These are phyloP conservation scores for Sclerotinia trifoliorum DNA, from an alignment of 2,329 filamentous ascomycete species.

Conservation along the genomic window DNA sequence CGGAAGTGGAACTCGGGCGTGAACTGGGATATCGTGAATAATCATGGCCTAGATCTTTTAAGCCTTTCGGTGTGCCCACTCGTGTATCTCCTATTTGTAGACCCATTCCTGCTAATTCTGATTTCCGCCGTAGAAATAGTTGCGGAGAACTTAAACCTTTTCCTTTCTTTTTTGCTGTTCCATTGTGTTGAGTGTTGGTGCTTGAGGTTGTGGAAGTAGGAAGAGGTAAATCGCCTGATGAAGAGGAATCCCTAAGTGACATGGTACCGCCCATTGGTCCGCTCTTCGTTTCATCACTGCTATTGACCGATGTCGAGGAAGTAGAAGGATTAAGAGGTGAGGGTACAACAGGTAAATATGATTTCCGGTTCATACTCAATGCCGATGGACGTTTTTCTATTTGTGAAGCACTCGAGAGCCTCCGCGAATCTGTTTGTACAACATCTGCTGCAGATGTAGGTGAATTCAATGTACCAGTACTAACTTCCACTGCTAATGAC, in stretches of 20 bases:
- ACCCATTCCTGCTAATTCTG: conserved; percentile 21
- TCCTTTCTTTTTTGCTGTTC: conserved; percentile 18
- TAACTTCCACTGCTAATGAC: conserved; percentile 17
- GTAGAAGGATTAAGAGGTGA: conserved; percentile 39
- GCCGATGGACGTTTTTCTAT: conserved; percentile 20
- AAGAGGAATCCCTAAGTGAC: conserved; percentile 27
- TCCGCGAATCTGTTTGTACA: conserved; percentile 12
- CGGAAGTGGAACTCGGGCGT: background rate
- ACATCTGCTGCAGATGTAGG: conserved; percentile 9
- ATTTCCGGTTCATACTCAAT: conserved; percentile 24
- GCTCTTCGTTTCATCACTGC: conserved; percentile 25
- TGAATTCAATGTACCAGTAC: background rate
- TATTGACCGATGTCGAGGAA: conserved; percentile 22
- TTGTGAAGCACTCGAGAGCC: conserved; percentile 20
- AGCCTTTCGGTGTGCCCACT: conserved; percentile 27
- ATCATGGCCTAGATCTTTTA: conserved; percentile 36
- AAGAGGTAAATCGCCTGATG: conserved; percentile 26
- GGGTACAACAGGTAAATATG: conserved; percentile 36
- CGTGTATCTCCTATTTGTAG: conserved; percentile 16
- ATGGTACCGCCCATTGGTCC: conserved; percentile 3
- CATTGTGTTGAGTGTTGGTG: conserved; percentile 13
- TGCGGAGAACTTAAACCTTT: conserved; percentile 27
- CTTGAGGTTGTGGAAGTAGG: conserved; percentile 18
- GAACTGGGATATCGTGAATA: conserved; percentile 39
- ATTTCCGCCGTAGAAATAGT: conserved; percentile 31